Percentiles rank a stretch among this genome's conserved stretches.
phyloP scores from a whole-genome alignment of 371 early-diverging fungal genomes.

The Mortierella sp. region DNA sequence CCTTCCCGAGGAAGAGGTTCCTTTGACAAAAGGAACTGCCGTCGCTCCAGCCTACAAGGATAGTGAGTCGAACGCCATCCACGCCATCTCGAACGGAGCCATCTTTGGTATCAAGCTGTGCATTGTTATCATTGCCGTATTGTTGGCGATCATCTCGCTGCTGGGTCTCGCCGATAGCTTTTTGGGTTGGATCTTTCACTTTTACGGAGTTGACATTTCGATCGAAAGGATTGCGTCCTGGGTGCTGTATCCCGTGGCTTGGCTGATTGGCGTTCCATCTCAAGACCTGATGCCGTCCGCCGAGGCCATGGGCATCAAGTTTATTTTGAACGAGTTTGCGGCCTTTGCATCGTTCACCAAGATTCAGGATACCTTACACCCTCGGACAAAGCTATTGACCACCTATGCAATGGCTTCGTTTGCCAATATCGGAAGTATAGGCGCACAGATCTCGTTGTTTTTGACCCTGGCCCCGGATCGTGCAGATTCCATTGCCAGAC shows the following conservation, averaged over 20 bases:
- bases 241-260: slow-evolving; percentile 81
- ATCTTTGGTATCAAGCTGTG: slow-evolving; percentile 82
- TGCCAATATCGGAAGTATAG: slow-evolving; percentile 88
- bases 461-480: slow-evolving; percentile 86
- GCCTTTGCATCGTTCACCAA: slow-evolving; percentile 74
- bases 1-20: slow-evolving; percentile 85
- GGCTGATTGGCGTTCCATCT: slow-evolving; percentile 82
- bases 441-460: slow-evolving; percentile 86
- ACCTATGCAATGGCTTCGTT: slow-evolving; percentile 91
- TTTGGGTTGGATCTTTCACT: slow-evolving; percentile 80
- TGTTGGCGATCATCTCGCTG: slow-evolving; percentile 81
- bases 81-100: slow-evolving; percentile 89
- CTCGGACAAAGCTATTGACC: slow-evolving; percentile 65
- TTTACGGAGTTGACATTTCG: slow-evolving; percentile 74
- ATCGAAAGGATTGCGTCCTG: slow-evolving; percentile 80
- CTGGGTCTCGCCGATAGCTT: slow-evolving; percentile 75
- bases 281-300: slow-evolving; percentile 75
- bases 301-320: slow-evolving; percentile 85
- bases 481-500: slow-evolving; percentile 76
- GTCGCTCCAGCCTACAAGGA: slow-evolving; percentile 69
- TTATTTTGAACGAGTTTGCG: slow-evolving; percentile 91
- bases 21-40: slow-evolving; percentile 76
- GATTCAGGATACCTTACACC: slow-evolving; percentile 46
- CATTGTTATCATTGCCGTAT: slow-evolving; percentile 78
- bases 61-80: slow-evolving; percentile 81